Evolutionary conservation across 108 stramenopile species (phyloP).

Genomic region (Stephanodiscus minutulus): DNA sequence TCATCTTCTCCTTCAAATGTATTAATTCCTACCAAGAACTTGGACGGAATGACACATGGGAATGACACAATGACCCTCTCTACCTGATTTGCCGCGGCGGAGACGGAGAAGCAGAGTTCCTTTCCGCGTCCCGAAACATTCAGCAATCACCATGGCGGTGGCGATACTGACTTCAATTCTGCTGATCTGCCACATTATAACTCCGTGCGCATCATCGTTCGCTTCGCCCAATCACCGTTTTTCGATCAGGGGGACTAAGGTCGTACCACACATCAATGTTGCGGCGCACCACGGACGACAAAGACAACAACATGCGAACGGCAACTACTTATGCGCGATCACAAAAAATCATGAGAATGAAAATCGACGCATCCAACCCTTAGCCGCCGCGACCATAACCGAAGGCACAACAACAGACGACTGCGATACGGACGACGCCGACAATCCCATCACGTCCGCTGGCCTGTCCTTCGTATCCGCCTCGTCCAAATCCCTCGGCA

Average conservation of each 20-base stretch:
- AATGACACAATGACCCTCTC: too few relatives aligned
- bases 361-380: background rate
- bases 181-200: background rate
- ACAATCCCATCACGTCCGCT: constrained; percentile 48
- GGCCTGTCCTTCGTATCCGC: constrained; percentile 50
- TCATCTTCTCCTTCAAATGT: too few relatives aligned
- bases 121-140: too few relatives aligned
- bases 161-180: background rate
- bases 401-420: background rate
- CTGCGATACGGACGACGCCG: background rate
- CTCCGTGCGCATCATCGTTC: background rate
- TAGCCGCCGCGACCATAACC: background rate
- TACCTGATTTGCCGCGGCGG: too few relatives aligned
- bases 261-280: too few relatives aligned
- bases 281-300: too few relatives aligned
- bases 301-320: too few relatives aligned
- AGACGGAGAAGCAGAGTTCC: too few relatives aligned
- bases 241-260: background rate
- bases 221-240: background rate
- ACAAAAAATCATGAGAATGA: background rate
- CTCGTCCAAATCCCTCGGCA: constrained; percentile 44
- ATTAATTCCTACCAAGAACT: too few relatives aligned
- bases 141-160: background rate
- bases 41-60: too few relatives aligned
- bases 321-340: background rate